phyloP scores from a whole-genome alignment of 805 yeast genomes.

The Saccharomyces eubayanus region DNA sequence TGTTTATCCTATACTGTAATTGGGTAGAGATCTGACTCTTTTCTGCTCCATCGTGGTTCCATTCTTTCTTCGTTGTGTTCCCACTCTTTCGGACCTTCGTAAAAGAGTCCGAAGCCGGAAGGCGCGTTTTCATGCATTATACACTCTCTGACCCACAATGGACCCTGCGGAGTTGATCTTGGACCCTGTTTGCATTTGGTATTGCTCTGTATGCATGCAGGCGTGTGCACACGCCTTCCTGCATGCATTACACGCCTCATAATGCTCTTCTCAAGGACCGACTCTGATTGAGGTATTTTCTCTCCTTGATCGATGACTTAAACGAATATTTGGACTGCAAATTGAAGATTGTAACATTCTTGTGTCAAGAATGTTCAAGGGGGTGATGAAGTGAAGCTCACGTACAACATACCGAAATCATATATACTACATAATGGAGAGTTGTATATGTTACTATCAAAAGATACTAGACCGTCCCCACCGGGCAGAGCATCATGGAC shows the following conservation, averaged over 20 bases:
- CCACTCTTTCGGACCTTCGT: neutral
- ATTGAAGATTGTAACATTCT: neutral
- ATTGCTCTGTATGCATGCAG: neutral
- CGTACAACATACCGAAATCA: neutral
- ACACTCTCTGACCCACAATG: neutral
- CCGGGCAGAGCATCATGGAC: no score
- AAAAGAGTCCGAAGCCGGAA: neutral
- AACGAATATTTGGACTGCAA: neutral
- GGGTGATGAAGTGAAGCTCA: no score
- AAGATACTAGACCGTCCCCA: neutral
- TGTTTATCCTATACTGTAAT: neutral
- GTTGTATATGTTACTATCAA: neutral
- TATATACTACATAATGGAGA: neutral
- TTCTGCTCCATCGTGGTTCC: neutral
- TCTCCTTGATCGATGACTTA: neutral
- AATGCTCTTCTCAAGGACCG: neutral
- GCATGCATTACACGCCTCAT: no score
- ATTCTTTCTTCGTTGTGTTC: neutral
- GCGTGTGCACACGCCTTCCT: neutral
- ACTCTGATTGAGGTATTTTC: neutral
- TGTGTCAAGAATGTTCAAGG: neutral
- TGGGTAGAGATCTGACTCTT: neutral
- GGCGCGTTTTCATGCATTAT: neutral
- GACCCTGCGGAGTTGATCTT: neutral
- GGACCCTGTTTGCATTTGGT: neutral